Evolutionary conservation across 208 protist species (phyloP), one percentile per base, ranked within the genome.

Genomic region (Angomonas deanei): DNA sequence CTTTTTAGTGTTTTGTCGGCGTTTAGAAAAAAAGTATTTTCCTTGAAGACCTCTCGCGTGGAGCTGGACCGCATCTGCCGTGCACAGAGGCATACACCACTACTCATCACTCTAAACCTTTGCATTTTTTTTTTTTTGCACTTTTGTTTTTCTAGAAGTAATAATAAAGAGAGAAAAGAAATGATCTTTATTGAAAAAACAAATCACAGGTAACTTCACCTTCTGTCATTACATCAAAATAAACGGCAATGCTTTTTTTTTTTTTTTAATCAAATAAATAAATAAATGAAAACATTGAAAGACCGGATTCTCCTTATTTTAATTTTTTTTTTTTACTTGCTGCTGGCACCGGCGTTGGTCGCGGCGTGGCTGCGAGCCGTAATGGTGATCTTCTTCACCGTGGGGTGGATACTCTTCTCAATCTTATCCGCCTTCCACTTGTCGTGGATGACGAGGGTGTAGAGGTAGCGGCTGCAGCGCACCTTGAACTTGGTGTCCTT

Each of bases 401-500:
- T 77, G n/a, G 86, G 84, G 72, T 93, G 91, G 58, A 97, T 97
- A 50, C 86, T 93, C 62, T 74, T 72, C 86, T 95, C 82, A 66
- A 97, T 94, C 76, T 94, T 94, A 42, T 92, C 80, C 4, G 91
- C 88, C 79, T 93, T 95, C 78, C 93, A 91, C 83, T 91, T 91
- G 78, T 97, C 91, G 54, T 79, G 63, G 33, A 97, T 74, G 64
- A 97, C 88, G 24, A 95, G 75, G 23, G 91, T 97, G 87, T 97
- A 97, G 53, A 97, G 85, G 82, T 87, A 97, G 62, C 83, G 82
- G 74, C 84, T 92, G 88, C 88, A 95, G 79, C 91, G 84, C 30
- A 97, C 91, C 87, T 97, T 97, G 84, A 97, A 97, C 85, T 97
- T 97, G 68, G 88, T 94, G 46, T 68, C 74, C 53, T 61, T 80